Evolutionary conservation across 176 grass and related monocot genomes (phyloP).

Genomic region (Musa troglodytarum): DNA sequence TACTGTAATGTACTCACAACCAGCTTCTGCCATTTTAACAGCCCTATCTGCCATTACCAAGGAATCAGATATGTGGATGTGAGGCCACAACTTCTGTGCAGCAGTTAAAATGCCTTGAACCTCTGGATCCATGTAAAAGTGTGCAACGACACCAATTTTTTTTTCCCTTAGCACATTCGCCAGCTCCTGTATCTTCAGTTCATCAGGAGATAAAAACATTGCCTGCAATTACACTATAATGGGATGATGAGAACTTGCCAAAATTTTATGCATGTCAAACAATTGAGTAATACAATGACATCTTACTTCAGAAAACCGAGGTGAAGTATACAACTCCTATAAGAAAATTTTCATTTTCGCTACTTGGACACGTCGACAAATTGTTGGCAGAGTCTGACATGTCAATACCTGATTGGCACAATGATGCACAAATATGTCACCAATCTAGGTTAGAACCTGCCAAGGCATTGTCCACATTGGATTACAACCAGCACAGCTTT

Average conservation of each 20-base stretch:
- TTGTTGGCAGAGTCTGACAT: too few relatives aligned
- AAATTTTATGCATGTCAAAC: conserved; percentile 1
- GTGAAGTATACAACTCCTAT: too few relatives aligned
- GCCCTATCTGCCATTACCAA: conserved; percentile 92
- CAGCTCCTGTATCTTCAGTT: conserved; percentile 56
- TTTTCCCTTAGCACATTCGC: conserved; percentile 54
- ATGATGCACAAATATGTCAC: too few relatives aligned
- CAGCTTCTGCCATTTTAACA: conserved; percentile 95
- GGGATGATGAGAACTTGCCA: conserved; percentile 12
- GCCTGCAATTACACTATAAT: conserved; percentile 40
- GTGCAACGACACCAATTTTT: conserved; percentile 82
- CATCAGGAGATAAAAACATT: conserved; percentile 77
- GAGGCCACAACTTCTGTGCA: conserved; percentile 85
- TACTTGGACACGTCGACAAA: too few relatives aligned
- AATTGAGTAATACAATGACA: neutral
- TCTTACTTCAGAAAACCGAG: neutral
- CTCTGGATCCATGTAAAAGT: conserved; percentile 99
- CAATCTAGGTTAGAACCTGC: too few relatives aligned
- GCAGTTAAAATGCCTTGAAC: conserved; percentile 91
- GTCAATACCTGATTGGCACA: too few relatives aligned
- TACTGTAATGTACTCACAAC: conserved; percentile 80
- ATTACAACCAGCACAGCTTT: too few relatives aligned
- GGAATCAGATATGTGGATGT: conserved; percentile 95
- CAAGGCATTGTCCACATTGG: too few relatives aligned
- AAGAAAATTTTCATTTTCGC: too few relatives aligned